Evolutionary conservation across 192 early-diverging fungal species (phyloP).

Genomic region (Coemansia guatemalensis): DNA sequence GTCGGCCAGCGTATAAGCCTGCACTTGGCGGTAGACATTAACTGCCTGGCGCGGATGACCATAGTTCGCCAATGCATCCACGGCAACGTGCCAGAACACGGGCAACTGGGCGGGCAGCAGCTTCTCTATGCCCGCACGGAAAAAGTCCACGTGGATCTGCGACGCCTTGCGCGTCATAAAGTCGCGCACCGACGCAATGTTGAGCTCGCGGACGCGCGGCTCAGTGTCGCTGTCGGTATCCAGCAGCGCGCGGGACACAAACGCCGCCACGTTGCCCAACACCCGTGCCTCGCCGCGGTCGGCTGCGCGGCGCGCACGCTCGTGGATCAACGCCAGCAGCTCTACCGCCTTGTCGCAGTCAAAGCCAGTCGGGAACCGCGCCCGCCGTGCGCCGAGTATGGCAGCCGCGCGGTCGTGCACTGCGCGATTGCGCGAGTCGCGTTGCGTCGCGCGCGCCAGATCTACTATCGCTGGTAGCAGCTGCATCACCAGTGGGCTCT

Average conservation of each 20-base stretch:
- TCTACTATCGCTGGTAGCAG: slow-evolving; percentile 71
- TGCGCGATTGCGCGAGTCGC: slow-evolving; percentile 60
- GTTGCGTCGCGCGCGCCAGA: slow-evolving; percentile 55
- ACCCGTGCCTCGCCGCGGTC: slow-evolving; percentile 55
- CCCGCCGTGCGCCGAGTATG: slow-evolving; percentile 63
- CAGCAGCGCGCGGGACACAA: slow-evolving; percentile 60
- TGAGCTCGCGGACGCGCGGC: slow-evolving; percentile 50
- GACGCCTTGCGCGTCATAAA: slow-evolving; percentile 76
- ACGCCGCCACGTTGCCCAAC: slow-evolving; percentile 58
- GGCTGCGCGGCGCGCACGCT: slow-evolving; percentile 67
- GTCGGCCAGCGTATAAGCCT: slow-evolving; percentile 55
- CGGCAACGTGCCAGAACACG: slow-evolving; percentile 65
- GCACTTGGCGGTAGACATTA: slow-evolving; percentile 66
- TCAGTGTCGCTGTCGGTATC: slow-evolving; percentile 24
- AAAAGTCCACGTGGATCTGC: slow-evolving; percentile 68
- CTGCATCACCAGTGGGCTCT: slow-evolving; percentile 69
- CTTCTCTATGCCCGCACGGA: slow-evolving; percentile 33
- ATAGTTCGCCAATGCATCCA: slow-evolving; percentile 54
- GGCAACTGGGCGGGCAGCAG: slow-evolving; percentile 39
- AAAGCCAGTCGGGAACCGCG: slow-evolving; percentile 59
- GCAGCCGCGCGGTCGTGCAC: slow-evolving; percentile 68
- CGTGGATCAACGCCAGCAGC: slow-evolving; percentile 67
- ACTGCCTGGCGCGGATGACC: slow-evolving; percentile 54
- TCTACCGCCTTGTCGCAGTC: slow-evolving; percentile 59
- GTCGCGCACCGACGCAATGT: slow-evolving; percentile 61